Evolutionary conservation across 331 rosid genomes (phyloP), one percentile per base, ranked within the genome.

Genomic region (Acacia concinna): DNA sequence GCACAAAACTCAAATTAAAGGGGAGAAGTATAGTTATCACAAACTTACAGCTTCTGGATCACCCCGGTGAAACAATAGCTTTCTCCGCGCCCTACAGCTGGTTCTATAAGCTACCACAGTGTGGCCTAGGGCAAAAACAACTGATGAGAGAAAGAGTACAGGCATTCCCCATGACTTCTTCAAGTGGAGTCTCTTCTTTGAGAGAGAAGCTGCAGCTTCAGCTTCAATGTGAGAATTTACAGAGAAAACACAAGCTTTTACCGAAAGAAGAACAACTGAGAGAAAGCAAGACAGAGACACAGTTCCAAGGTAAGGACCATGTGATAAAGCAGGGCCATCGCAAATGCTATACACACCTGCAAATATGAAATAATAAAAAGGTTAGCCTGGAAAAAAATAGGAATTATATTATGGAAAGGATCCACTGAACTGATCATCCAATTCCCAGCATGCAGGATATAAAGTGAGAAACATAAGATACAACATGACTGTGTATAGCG

Each of bases 111-210:
- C 99, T 78, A 96, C 98, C 79, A 96, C 99, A 6, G 77, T 85
- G 76, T 96, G 99, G 71, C 99, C 99, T 25, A 96, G 97, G 75
- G 99, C 97, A 86, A 96, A 91, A 78, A 91, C 98, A 75, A 93
- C 97, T 17, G 98, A 96, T 1, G 98, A 91, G 52, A 96, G 93
- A 85, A 96, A 96, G 78, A 96, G 84, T 71, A 96, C 92, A 21
- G 98, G 99, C 99, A 96, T 96, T 56, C 99, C 99, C 99, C 98
- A 96, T 40, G 99, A 93, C 88, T 96, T 96, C 85, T 96, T 96
- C 78, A 96, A 83, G 84, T 88, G 99, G 62, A 93, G 92, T 85
- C 79, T 91, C 89, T 82, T 88, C 87, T 90, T 88, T 18, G 96
- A 88, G 81, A 79, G 89, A 78, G 98, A 96, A 71, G 88, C 85